A percentile compares a stretch with the other conserved stretches of the same genome.
phyloP scores from a whole-genome alignment of 1,284 basidiomycete species.

The Binderoboletus segoi region DNA sequence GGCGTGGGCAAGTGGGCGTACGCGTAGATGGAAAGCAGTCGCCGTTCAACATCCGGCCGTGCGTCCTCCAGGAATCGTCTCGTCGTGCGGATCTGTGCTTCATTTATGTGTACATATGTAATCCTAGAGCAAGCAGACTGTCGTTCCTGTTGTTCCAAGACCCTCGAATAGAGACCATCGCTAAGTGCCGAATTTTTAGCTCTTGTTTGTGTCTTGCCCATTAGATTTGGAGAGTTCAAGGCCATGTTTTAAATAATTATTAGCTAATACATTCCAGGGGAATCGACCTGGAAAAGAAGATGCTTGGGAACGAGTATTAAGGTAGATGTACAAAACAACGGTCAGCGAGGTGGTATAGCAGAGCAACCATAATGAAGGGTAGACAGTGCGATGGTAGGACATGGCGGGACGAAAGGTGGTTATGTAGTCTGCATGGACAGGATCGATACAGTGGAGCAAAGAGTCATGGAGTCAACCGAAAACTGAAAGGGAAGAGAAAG shows the following conservation, averaged over 20 bases:
- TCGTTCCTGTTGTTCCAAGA: background rate
- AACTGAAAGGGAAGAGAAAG: background rate
- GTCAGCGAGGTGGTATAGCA: conserved; percentile 7
- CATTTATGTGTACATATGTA: background rate
- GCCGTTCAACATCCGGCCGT: conserved; percentile 7
- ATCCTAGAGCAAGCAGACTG: background rate
- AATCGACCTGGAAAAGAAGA: background rate
- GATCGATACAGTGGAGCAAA: background rate
- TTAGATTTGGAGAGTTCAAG: background rate
- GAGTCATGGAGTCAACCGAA: no score
- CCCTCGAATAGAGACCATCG: no score
- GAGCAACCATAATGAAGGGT: conserved; percentile 3
- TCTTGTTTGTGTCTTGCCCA: no score
- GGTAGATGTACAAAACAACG: conserved; percentile 9
- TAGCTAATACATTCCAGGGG: conserved; percentile 18
- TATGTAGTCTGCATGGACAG: conserved; percentile 4
- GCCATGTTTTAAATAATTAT: no score
- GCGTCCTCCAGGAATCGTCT: background rate
- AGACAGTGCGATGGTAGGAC: background rate
- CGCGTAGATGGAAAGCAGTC: conserved; percentile 40
- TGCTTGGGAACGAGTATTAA: conserved; percentile 13
- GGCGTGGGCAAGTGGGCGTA: conserved; percentile 65
- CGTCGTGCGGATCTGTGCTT: conserved; percentile 10
- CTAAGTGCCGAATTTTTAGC: no score
- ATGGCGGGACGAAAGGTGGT: background rate